phyloP scores from a whole-genome alignment of 495 filamentous ascomycete genomes.

The Pyrenopolyporus hunteri region DNA sequence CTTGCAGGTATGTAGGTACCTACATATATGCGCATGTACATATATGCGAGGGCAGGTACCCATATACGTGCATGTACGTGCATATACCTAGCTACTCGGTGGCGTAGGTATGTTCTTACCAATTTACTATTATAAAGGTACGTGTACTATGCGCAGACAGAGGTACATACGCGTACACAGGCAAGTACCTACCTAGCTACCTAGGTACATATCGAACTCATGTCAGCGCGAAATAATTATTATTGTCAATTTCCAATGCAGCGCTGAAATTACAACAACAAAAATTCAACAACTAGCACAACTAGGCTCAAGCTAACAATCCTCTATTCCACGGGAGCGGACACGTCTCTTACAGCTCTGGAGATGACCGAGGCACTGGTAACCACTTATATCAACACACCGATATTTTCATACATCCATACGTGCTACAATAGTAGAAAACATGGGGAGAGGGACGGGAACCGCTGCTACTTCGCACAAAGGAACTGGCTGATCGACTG shows the following conservation, averaged over 20 bases:
- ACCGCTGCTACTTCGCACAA: conserved; percentile 3
- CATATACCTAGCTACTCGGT: not conserved
- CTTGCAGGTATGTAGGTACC: not conserved
- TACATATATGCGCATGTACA: not conserved
- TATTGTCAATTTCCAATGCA: conserved; percentile 9
- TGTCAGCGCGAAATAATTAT: conserved; percentile 9
- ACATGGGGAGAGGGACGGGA: not conserved
- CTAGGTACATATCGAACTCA: not conserved
- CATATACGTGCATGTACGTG: conserved; percentile 2
- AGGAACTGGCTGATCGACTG: conserved; percentile 15
- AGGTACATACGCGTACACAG: not conserved
- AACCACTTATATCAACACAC: not conserved
- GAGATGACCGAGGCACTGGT: conserved; percentile 34
- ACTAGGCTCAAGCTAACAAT: conserved; percentile 3
- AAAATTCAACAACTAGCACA: not conserved
- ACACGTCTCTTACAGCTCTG: conserved; percentile 14
- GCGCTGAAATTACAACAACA: conserved; percentile 9
- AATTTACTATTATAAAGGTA: not conserved
- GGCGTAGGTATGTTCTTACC: not conserved
- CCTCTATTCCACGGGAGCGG: conserved; percentile 9
- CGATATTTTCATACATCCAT: too few relatives aligned
- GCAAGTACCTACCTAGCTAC: not conserved
- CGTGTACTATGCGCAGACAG: not conserved
- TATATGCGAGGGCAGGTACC: not conserved
- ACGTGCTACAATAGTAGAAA: too few relatives aligned